Base-by-base conservation (phyloP, 208 protist species). In the Trypanosoma boissoni region DNA sequence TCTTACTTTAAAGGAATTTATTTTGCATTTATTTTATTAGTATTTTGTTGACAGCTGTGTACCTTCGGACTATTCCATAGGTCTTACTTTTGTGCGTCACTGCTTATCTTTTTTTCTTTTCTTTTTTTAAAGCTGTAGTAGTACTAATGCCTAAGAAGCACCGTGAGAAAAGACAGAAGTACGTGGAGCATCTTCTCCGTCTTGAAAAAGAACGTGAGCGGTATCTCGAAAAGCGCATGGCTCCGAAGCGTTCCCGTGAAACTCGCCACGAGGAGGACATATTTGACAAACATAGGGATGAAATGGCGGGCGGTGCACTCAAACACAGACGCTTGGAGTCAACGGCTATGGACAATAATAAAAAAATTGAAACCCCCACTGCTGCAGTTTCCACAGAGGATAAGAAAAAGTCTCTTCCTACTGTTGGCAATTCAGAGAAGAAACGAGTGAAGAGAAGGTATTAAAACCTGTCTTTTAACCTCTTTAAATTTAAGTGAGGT, bases 131-230 rank as follows among this genome's bases (percentile, higher is more conserved):
- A 9, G 32, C 14, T 42, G 31, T 27, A 41, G n/a, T 41, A 2
- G 12, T 7, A 49, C n/a, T 26, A 20, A 94, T 94, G 87, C 67
- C 87, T 8, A 94, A 94, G 70, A 94, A 94, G 44, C 87, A 94
- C 56, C 87, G 87, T 45, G 83, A 90, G 2, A 94, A 94, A 72
- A 75, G 87, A 2, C 74, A 86, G 45, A 88, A 88, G 41, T 91
- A 94, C 37, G 83, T 94, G 12, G 68, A 86, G 6, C 74, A 91
- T 60, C 77, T 94, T 29, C 72, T 76, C 16, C 43, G 60, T 9
- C 29, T 86, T 5, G 87, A 91, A 70, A 86, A 82, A 73, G 73
- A 91, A 23, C 76, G 87, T 2, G 83, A 91, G 8, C 67, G 18
- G 44, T 94, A 90, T 57, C 55, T 94, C 10, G 80, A 54, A 28